Evolutionary conservation across 306 rosid genomes (phyloP), one percentile per base, ranked within the genome.

Genomic region (Castanea mollissima): DNA sequence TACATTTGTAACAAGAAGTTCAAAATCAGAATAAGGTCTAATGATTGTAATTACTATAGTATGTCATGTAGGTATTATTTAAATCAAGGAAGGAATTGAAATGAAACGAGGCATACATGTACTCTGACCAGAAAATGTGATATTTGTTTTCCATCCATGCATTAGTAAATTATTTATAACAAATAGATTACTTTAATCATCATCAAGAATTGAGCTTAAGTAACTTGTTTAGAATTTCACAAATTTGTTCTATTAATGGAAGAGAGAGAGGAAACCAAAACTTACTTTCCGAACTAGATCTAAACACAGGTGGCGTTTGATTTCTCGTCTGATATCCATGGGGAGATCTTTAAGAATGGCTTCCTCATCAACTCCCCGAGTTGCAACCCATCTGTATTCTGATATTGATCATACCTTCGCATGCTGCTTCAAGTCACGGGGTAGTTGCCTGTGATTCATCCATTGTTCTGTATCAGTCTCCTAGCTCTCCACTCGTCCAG

Each of bases 361-460:
- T 83, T 83, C 91, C 79, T 83, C 91, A 21, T 88, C 91, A 13
- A 88, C 91, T 56, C 91, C 91, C 2, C 85, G 83, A 6, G 89
- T 85, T 55, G 91, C 89, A 5, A 81, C 89, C 91, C 91, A 88
- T 79, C 81, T 81, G 78, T 85, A 85, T n/a, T n/a, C n/a, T n/a
- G n/a, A n/a, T n/a, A n/a, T 74, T 85, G 91, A 55, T 88, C 91
- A 63, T 85, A 85, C 1, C 88, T 80, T 65, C 91, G 77, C 34
- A 21, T 76, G 79, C 82, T 85, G 86, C 85, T 79, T 88, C 73
- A 88, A 83, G 41, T 76, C 70, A 55, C 0, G 38, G 8, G 91
- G 91, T 49, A 88, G 88, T 74, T 88, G 91, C 80, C 91, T 85
- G 83, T 88, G 89, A 27, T 31, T 84, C 91, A 88, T 88, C 91